phyloP scores from a whole-genome alignment of 305 asterid genomes.

The Fraxinus ornus region DNA sequence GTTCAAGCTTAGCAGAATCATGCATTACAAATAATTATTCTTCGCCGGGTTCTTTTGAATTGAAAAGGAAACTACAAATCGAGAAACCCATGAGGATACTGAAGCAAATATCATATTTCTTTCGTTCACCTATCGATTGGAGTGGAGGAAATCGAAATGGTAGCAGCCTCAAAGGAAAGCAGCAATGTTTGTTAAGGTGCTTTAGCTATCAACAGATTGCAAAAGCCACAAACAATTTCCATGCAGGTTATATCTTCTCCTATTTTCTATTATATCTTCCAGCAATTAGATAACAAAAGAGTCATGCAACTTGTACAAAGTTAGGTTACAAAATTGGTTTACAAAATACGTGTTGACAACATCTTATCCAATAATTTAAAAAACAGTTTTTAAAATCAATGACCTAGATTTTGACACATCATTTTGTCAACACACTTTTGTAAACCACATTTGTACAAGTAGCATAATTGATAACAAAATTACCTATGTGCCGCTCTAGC shows the following conservation, averaged over 20 bases:
- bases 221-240: conserved; percentile 63
- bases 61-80: conserved; percentile 19
- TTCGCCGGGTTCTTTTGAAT: conserved; percentile 7
- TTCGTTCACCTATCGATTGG: conserved; percentile 33
- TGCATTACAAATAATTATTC: conserved; percentile 28
- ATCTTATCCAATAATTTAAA: too few species aligned
- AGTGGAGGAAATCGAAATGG: conserved; percentile 36
- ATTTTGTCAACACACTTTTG: too few species aligned
- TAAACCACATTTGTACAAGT: too few species aligned
- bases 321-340: too few species aligned
- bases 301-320: too few species aligned
- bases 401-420: too few species aligned
- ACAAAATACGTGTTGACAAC: too few species aligned
- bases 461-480: background rate
- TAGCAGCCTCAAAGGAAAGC: conserved; percentile 24
- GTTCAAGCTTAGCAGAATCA: conserved; percentile 44
- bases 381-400: too few species aligned
- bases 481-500: too few species aligned
- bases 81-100: conserved; percentile 51
- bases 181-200: conserved; percentile 48
- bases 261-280: background rate
- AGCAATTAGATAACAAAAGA: too few species aligned
- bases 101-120: conserved; percentile 42
- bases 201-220: conserved; percentile 59
- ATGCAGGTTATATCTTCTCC: conserved; percentile 39